Percentiles rank a stretch among this genome's conserved stretches.
These are phyloP conservation scores for Nicotiana undulata DNA, from an alignment of 257 asterid species.

Conservation along the genomic window DNA sequence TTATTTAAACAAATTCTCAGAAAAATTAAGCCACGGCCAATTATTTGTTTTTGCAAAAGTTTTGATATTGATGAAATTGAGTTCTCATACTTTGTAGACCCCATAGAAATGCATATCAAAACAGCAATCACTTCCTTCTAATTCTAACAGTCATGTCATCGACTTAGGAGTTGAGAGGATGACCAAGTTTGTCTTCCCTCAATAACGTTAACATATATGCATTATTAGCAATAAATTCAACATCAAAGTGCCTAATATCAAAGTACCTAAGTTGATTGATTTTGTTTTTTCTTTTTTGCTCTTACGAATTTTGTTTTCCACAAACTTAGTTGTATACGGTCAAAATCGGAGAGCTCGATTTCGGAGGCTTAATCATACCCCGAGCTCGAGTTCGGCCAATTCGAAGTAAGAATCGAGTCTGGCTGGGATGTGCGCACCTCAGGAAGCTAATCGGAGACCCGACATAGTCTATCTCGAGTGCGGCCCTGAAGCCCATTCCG, in stretches of 20 bases:
- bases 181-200: neutral
- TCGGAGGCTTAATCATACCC: no score
- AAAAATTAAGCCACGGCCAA: neutral
- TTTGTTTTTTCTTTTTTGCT: neutral
- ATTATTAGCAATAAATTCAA: neutral
- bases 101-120: neutral
- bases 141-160: neutral
- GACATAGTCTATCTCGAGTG: no score
- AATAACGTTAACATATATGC: neutral
- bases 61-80: neutral
- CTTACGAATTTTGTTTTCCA: no score
- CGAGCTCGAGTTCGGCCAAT: no score
- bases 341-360: no score
- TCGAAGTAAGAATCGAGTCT: no score
- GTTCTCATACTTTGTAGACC: neutral
- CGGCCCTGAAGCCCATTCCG: no score
- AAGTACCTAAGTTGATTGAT: neutral
- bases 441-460: no score
- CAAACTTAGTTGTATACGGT: neutral
- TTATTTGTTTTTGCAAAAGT: neutral
- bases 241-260: neutral
- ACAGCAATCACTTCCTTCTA: neutral
- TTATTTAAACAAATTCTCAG: neutral
- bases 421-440: no score
- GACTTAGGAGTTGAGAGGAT: neutral